These are phyloP conservation scores for Mycena amicta DNA, from an alignment of 768 basidiomycete genomes.

Conservation along the genomic window DNA sequence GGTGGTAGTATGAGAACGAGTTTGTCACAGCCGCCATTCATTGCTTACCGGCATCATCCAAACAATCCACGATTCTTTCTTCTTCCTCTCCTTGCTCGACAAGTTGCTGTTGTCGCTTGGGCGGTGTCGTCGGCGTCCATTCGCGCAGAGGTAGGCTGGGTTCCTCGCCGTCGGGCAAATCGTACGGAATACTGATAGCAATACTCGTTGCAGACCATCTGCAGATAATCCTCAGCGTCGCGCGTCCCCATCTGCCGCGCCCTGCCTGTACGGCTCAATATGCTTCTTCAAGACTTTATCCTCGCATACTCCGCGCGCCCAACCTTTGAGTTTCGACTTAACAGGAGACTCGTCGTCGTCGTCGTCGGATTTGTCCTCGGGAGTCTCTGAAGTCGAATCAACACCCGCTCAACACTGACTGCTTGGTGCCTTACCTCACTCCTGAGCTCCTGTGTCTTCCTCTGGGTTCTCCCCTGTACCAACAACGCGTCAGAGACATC, in stretches of 20 bases:
- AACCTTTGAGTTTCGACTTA: no score
- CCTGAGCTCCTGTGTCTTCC: no score
- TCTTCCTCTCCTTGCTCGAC: not conserved
- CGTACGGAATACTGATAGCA: not conserved
- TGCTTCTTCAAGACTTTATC: not conserved
- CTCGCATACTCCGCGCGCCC: not conserved
- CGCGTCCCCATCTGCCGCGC: not conserved
- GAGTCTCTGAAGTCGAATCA: no score
- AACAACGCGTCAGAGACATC: no score
- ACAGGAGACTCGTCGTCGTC: no score
- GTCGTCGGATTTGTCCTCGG: no score
- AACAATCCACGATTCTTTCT: not conserved
- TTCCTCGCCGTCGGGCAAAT: not conserved
- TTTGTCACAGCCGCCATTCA: not conserved
- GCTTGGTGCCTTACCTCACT: no score
- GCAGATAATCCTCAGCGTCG: not conserved
- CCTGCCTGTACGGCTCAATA: not conserved
- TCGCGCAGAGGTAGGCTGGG: not conserved
- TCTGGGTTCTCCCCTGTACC: no score
- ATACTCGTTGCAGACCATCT: not conserved
- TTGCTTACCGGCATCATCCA: not conserved
- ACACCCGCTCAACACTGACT: no score
- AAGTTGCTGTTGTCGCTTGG: not conserved
- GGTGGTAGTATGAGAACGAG: not conserved
- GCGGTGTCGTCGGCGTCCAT: not conserved